phyloP scores from a whole-genome alignment of 257 asterid genomes.

The Nicotiana sylvestris region DNA sequence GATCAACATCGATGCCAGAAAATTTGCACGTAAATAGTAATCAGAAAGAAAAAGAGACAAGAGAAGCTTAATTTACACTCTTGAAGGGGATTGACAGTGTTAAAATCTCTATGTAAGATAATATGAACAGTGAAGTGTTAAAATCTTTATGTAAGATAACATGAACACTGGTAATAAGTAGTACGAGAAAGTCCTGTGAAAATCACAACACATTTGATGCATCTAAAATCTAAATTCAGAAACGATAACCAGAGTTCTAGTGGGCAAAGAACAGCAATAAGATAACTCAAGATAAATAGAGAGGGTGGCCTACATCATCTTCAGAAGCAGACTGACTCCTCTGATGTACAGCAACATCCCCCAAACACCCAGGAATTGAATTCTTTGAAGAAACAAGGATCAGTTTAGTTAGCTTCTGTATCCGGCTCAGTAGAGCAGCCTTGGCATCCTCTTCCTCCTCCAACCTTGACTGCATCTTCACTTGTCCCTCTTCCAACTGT shows the following conservation, averaged over 20 bases:
- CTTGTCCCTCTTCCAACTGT: slow-evolving; percentile 98
- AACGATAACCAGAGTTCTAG: neutral
- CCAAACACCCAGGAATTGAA: slow-evolving; percentile 55
- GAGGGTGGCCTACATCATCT: slow-evolving; percentile 61
- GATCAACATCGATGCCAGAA: neutral
- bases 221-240: neutral
- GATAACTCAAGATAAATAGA: slow-evolving; percentile 5
- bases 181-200: neutral
- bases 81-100: neutral
- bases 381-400: slow-evolving; percentile 95
- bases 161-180: neutral
- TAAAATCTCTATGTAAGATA: neutral
- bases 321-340: slow-evolving; percentile 60
- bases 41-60: neutral
- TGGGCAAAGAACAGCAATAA: neutral
- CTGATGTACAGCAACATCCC: slow-evolving; percentile 52
- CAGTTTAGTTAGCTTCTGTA: slow-evolving; percentile 93
- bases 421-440: slow-evolving; percentile 96
- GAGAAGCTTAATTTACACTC: neutral
- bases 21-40: neutral
- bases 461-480: slow-evolving; percentile 95
- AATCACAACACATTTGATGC: neutral
- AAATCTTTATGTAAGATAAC: neutral
- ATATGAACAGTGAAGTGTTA: neutral
- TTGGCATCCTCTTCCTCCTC: slow-evolving; percentile 99